Base-by-base conservation (phyloP, 2,329 filamentous ascomycete species). In the Curvularia verruculosa region DNA sequence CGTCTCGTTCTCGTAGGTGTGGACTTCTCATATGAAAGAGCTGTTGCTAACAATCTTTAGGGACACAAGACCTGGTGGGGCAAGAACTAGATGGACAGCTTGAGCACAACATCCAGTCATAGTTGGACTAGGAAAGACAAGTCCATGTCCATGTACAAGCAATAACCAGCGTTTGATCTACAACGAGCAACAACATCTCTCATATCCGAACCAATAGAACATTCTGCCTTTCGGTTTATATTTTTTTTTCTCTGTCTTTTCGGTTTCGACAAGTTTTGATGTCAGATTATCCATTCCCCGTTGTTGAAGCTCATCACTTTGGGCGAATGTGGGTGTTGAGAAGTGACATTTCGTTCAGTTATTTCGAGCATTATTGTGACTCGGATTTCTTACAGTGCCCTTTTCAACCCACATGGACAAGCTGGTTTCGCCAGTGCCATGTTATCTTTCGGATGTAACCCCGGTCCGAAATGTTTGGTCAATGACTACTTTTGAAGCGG, bases 1-100 rank as follows among this genome's bases (percentile, higher is more conserved):
- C 89, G 90, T 75, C 87, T 90, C 81, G 80, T 90, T 64, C 75
- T 87, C 43, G 78, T 80, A 75, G 40, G 78, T 68, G 12, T 9
- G 12, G 18, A 10, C n/a, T 44, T 34, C 13, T 4, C 10, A 10
- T n/a, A 44, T 15, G n/a, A n/a, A 10, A 13, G 9, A 37, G 23
- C 3, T 23, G n/a, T 9, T 34, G 15, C 47, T 53, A 34, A 64
- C 60, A 37, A 58, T 47, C 49, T 15, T 1, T 48, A 79, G 62
- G 90, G 90, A 72, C 86, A 93, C 84, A 93, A 92, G 85, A 91
- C 87, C 61, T 92, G 87, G 87, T 90, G 68, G 43, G 69, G 73
- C 61, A 75, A 77, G 69, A 72, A 73, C 65, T 76, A 76, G 61
- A 50, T 13, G 34, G 48, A 21, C 43, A 47, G 7, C 13, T 56